These are phyloP conservation scores for Grosmannia clavigera DNA, from an alignment of 2,329 filamentous ascomycete species.

Conservation along the genomic window DNA sequence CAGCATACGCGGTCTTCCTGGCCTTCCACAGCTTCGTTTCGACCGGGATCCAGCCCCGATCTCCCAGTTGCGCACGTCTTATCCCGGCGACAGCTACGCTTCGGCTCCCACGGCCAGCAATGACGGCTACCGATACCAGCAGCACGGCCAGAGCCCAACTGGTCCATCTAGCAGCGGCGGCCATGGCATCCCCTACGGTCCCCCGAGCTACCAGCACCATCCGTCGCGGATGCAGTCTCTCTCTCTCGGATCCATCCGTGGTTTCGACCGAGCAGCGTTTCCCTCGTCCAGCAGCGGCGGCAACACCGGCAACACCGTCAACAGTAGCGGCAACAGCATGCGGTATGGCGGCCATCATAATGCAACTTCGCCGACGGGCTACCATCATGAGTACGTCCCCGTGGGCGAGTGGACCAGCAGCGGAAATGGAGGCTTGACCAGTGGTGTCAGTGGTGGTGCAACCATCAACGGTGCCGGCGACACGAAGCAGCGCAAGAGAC, in stretches of 20 bases:
- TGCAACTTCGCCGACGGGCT: slow-evolving; percentile 5
- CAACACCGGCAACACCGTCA: neutral
- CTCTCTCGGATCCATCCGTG: slow-evolving; percentile 29
- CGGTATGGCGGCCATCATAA: neutral
- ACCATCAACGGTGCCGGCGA: slow-evolving; percentile 26
- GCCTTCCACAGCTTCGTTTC: slow-evolving; percentile 26
- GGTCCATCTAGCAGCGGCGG: neutral
- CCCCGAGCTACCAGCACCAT: slow-evolving; percentile 24
- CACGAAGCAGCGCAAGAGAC: slow-evolving; percentile 46
- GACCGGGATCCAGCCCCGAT: slow-evolving; percentile 20
- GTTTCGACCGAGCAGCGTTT: slow-evolving; percentile 32
- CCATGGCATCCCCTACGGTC: neutral
- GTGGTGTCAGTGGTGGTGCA: slow-evolving; percentile 14
- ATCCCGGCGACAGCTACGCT: slow-evolving; percentile 23
- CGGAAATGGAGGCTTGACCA: neutral
- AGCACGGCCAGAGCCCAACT: neutral
- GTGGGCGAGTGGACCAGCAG: slow-evolving; percentile 21
- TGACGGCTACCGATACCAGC: neutral
- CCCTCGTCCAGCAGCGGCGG: slow-evolving; percentile 16
- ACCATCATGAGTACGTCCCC: slow-evolving; percentile 30
- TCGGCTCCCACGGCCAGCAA: neutral
- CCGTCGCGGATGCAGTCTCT: slow-evolving; percentile 32
- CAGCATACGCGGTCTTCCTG: slow-evolving; percentile 20
- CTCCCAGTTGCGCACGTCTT: slow-evolving; percentile 18
- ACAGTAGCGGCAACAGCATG: neutral